Conservation (phyloP, 2,329 filamentous ascomycete genomes). For the Verticillium isaacii region DNA sequence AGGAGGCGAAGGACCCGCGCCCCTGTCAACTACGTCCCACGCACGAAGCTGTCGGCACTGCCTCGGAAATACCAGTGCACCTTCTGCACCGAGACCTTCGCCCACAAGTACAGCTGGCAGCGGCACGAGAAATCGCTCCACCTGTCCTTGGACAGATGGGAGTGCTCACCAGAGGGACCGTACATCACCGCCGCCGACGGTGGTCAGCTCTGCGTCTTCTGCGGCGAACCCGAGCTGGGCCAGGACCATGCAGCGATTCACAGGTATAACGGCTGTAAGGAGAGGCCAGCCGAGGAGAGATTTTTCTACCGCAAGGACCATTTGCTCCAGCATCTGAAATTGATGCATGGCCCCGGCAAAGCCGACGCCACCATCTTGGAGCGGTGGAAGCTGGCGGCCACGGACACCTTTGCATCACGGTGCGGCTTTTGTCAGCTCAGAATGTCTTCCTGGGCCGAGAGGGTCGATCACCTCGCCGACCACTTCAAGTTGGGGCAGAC, state of each 20-base stretch:
- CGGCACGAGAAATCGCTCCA: constrained; percentile 45
- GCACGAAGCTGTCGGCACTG: not conserved
- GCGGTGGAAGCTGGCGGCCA: constrained; percentile 26
- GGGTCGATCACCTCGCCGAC: constrained; percentile 29
- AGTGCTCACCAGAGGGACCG: constrained; percentile 32
- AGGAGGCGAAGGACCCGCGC: not conserved
- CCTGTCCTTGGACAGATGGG: constrained; percentile 41
- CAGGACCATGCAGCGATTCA: constrained; percentile 28
- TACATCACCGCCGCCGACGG: constrained; percentile 31
- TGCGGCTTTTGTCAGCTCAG: constrained; percentile 31
- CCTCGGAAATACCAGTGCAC: constrained; percentile 32
- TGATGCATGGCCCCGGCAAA: constrained; percentile 33
- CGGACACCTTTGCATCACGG: constrained; percentile 17
- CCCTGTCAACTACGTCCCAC: not conserved
- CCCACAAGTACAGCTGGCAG: constrained; percentile 39
- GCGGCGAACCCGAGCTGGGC: constrained; percentile 23
- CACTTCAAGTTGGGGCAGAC: constrained; percentile 30
- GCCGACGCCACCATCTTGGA: constrained; percentile 36
- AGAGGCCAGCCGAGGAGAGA: constrained; percentile 38
- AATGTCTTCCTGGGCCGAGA: constrained; percentile 25
- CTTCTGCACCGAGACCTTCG: constrained; percentile 41
- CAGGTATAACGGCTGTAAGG: constrained; percentile 39
- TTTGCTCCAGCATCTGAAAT: constrained; percentile 33
- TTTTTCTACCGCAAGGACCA: constrained; percentile 39
- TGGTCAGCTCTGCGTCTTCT: constrained; percentile 34